Evolutionary conservation across 306 rosid species (phyloP).

Genomic region (Citrullus colocynthis): DNA sequence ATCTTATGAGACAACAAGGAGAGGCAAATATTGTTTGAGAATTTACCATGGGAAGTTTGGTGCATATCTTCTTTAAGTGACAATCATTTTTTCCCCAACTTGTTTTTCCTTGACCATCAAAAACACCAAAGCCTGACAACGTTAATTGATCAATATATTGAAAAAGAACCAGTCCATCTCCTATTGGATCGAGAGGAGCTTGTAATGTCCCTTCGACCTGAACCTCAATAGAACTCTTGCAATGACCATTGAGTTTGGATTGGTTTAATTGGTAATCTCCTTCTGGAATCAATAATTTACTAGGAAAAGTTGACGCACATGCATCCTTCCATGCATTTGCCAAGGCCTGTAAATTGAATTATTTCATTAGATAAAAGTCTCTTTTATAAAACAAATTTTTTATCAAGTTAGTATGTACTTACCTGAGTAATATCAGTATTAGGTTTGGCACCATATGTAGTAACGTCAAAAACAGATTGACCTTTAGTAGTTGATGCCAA

Average conservation of each 20-base stretch:
- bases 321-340: constrained; percentile 30
- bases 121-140: constrained; percentile 24
- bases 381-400: neutral
- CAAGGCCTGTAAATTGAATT: constrained; percentile 6
- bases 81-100: constrained; percentile 25
- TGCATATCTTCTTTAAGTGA: neutral
- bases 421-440: constrained; percentile 11
- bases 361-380: neutral
- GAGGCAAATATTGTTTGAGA: neutral
- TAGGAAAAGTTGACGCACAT: constrained; percentile 7
- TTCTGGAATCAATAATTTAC: constrained; percentile 9
- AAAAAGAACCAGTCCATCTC: constrained; percentile 18
- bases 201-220: constrained; percentile 16
- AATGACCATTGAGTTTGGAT: constrained; percentile 17
- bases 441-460: constrained; percentile 9
- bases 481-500: neutral
- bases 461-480: constrained; percentile 1
- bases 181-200: constrained; percentile 12
- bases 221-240: constrained; percentile 25
- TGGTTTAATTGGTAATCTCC: constrained; percentile 6
- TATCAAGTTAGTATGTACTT: neutral
- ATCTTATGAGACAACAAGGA: neutral
- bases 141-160: constrained; percentile 14
- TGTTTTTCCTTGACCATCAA: constrained; percentile 31
- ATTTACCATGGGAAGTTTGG: constrained; percentile 15